Conservation (phyloP, 805 yeast species). For the Sungouiella blattae region DNA sequence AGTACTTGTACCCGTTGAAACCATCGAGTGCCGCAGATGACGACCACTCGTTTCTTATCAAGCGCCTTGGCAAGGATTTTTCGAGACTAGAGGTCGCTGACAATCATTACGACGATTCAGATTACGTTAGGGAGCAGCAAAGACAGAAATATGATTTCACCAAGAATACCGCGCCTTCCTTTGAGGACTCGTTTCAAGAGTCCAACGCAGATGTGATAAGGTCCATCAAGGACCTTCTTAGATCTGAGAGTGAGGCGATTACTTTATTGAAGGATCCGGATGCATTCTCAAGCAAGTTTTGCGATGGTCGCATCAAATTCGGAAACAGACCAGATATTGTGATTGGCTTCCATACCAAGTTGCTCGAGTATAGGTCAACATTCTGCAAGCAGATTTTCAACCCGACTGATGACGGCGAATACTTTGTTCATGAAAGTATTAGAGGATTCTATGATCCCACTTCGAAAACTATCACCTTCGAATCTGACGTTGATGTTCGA, state of each 20-base stretch:
- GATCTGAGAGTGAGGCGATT: background rate
- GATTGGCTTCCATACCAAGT: slow-evolving; percentile 34
- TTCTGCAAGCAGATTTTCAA: slow-evolving; percentile 22
- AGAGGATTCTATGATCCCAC: slow-evolving; percentile 20
- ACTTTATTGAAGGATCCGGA: background rate
- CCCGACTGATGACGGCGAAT: slow-evolving; percentile 17
- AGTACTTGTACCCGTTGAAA: slow-evolving; percentile 24
- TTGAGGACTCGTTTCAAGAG: slow-evolving; percentile 16
- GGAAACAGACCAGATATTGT: slow-evolving; percentile 16
- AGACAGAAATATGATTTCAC: slow-evolving; percentile 12
- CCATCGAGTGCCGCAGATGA: slow-evolving; percentile 4
- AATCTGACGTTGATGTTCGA: slow-evolving; percentile 24
- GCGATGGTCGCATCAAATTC: slow-evolving; percentile 33
- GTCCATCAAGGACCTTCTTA: background rate
- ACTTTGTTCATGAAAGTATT: slow-evolving; percentile 22
- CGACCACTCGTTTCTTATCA: slow-evolving; percentile 1
- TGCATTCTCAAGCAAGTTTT: slow-evolving; percentile 19
- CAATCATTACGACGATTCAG: slow-evolving; percentile 8
- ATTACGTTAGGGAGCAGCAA: slow-evolving; percentile 15
- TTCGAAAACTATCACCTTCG: slow-evolving; percentile 15
- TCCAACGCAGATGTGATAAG: slow-evolving; percentile 1
- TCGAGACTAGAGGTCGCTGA: background rate
- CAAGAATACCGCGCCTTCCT: slow-evolving; percentile 10
- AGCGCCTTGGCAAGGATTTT: background rate
- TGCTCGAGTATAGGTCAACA: slow-evolving; percentile 30